These are phyloP conservation scores for Purpureocillium lavendulum DNA, from an alignment of 2,329 filamentous ascomycete genomes.

Conservation along the genomic window DNA sequence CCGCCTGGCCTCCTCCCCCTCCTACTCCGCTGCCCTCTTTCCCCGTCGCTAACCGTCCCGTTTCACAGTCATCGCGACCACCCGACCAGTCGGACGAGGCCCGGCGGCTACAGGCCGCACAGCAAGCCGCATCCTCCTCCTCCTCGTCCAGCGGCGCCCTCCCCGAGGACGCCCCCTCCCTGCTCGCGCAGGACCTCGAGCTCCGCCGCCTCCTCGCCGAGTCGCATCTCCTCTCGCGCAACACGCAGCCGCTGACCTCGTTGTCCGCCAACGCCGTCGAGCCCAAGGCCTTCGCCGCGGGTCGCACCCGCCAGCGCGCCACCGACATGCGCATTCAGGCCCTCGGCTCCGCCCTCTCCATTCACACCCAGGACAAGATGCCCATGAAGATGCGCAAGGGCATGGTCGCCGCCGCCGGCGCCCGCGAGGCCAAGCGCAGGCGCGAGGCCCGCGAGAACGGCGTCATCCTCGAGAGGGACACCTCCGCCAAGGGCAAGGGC, in stretches of 20 bases:
- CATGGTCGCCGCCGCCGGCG: conserved; percentile 59
- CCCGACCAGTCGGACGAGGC: conserved; percentile 25
- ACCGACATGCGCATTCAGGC: conserved; percentile 76
- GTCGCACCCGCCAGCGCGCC: conserved; percentile 71
- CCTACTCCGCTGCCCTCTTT: too few species aligned
- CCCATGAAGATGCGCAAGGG: conserved; percentile 80
- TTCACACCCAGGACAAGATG: conserved; percentile 78
- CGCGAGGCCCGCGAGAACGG: conserved; percentile 83
- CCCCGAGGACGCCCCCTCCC: conserved; percentile 53
- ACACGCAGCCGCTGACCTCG: conserved; percentile 34
- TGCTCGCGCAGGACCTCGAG: conserved; percentile 86
- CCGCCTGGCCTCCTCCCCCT: conserved; percentile 3
- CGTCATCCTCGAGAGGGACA: conserved; percentile 66
- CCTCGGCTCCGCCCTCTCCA: conserved; percentile 67
- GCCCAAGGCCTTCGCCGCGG: conserved; percentile 40
- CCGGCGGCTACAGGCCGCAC: conserved; percentile 7
- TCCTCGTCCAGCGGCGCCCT: conserved; percentile 22
- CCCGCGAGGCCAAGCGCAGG: conserved; percentile 62
- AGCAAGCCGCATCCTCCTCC: conserved; percentile 15
- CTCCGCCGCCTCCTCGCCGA: conserved; percentile 85
- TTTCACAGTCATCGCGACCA: conserved; percentile 37
- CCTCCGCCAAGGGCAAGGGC: conserved; percentile 18
- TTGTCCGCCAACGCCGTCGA: conserved; percentile 26
- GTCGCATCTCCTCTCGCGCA: conserved; percentile 67
- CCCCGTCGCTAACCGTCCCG: too few species aligned